Evolutionary conservation across 495 filamentous ascomycete genomes (phyloP).

Genomic region (Aspergillus sclerotioniger): DNA sequence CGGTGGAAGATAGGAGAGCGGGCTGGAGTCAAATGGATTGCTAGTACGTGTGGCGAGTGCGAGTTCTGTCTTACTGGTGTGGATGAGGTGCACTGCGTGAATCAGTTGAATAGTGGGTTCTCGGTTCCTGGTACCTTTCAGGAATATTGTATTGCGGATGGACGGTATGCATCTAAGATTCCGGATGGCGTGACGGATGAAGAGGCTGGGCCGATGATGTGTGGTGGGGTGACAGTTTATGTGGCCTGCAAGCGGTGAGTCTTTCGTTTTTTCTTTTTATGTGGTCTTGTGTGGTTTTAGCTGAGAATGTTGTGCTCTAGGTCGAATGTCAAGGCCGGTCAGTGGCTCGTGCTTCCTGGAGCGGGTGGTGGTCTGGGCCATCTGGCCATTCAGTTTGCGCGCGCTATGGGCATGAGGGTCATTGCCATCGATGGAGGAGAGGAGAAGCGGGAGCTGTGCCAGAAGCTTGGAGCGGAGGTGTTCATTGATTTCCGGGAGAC

Average conservation of each 20-base stretch:
- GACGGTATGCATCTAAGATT: constrained; percentile 28
- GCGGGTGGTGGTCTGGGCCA: constrained; percentile 63
- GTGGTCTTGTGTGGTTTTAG: not conserved
- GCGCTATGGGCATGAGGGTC: constrained; percentile 52
- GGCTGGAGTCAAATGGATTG: constrained; percentile 42
- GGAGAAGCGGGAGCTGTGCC: constrained; percentile 36
- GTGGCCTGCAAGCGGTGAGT: not conserved
- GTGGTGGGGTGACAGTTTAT: constrained; percentile 33
- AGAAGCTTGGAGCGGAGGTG: constrained; percentile 50
- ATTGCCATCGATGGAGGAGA: constrained; percentile 50
- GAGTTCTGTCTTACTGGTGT: constrained; percentile 33
- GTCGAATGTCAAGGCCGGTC: constrained; percentile 31
- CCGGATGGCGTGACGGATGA: constrained; percentile 27
- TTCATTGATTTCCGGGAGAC: constrained; percentile 50
- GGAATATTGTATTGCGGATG: constrained; percentile 34
- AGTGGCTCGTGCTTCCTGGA: constrained; percentile 56
- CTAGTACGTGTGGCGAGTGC: constrained; percentile 34
- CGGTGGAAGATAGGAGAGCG: constrained; percentile 25
- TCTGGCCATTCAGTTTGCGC: constrained; percentile 59
- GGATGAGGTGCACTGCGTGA: constrained; percentile 26
- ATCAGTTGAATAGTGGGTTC: constrained; percentile 36
- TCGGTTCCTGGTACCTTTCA: constrained; percentile 40
- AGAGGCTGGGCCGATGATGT: constrained; percentile 34
- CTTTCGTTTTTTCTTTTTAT: no score
- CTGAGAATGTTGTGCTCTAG: not conserved